phyloP scores from a whole-genome alignment of 2,329 filamentous ascomycete species.

The Colletotrichum liriopes region DNA sequence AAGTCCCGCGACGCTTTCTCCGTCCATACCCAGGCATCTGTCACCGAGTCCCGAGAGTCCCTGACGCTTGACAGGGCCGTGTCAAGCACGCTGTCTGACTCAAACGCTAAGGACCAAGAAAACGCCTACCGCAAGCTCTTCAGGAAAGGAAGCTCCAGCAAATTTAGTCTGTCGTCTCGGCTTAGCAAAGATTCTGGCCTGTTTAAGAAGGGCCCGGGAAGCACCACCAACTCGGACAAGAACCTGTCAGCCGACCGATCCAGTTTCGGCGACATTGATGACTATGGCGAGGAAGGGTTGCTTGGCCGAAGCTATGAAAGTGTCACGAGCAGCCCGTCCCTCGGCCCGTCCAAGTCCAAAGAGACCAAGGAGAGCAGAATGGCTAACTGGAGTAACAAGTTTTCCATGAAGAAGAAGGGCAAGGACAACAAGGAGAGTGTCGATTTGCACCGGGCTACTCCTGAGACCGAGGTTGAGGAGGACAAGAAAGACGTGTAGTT shows the following conservation, averaged over 20 bases:
- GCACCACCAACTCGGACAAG: conserved; percentile 71
- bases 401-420: conserved; percentile 74
- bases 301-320: conserved; percentile 71
- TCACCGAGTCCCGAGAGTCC: conserved; percentile 73
- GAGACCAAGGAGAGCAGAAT: conserved; percentile 66
- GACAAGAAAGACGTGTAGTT: conserved; percentile 41
- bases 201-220: conserved; percentile 74
- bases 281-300: conserved; percentile 63
- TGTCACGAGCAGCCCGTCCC: conserved; percentile 68
- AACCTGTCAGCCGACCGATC: conserved; percentile 70
- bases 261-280: conserved; percentile 71
- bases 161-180: conserved; percentile 74
- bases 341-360: conserved; percentile 66
- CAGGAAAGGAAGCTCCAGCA: conserved; percentile 76
- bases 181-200: conserved; percentile 68
- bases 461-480: conserved; percentile 35
- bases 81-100: conserved; percentile 72
- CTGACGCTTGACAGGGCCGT: conserved; percentile 68
- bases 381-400: conserved; percentile 64
- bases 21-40: conserved; percentile 70
- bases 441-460: conserved; percentile 61
- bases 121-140: conserved; percentile 74
- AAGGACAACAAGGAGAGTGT: conserved; percentile 70
- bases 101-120: conserved; percentile 67
- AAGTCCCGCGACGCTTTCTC: conserved; percentile 71